These are phyloP conservation scores for Ampelomyces quisqualis DNA, from an alignment of 2,329 filamentous ascomycete genomes.

Conservation along the genomic window DNA sequence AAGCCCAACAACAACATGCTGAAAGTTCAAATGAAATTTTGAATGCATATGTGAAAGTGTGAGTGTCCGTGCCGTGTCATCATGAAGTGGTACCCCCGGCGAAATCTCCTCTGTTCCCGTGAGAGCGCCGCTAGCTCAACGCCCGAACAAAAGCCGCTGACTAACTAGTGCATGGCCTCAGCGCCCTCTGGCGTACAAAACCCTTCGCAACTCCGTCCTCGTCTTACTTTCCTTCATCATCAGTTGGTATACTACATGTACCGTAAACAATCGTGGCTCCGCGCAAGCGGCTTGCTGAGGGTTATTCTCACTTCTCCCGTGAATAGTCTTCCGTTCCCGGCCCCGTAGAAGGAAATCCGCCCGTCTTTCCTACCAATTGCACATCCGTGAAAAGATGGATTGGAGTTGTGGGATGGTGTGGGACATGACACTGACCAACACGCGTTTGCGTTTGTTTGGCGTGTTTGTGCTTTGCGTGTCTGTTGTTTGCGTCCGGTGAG, in stretches of 20 bases:
- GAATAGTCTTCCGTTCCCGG: conserved; percentile 49
- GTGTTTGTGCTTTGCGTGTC: not conserved
- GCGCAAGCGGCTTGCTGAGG: conserved; percentile 47
- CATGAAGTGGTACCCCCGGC: no score
- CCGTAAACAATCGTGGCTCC: conserved; percentile 44
- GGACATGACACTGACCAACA: no score
- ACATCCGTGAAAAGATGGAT: conserved; percentile 46
- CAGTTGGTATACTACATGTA: conserved; percentile 41
- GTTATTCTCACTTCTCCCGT: conserved; percentile 38
- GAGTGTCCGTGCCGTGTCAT: no score
- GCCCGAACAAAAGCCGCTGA: not conserved
- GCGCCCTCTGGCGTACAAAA: conserved; percentile 24
- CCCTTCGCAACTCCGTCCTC: conserved; percentile 19
- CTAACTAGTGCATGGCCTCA: conserved; percentile 14
- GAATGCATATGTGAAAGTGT: no score
- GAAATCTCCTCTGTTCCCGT: not conserved
- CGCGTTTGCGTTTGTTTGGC: no score
- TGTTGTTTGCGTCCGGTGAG: not conserved
- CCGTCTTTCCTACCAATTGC: conserved; percentile 46
- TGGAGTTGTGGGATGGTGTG: conserved; percentile 48
- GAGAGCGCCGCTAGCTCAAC: not conserved
- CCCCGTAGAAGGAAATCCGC: conserved; percentile 44
- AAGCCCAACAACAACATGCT: conserved; percentile 22
- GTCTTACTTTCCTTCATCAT: conserved; percentile 36
- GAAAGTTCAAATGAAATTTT: no score